A percentile compares a stretch with the other conserved stretches of the same genome.
Evolutionary conservation across 176 grass and related monocot genomes (phyloP).

Genomic region (Avena eriantha): DNA sequence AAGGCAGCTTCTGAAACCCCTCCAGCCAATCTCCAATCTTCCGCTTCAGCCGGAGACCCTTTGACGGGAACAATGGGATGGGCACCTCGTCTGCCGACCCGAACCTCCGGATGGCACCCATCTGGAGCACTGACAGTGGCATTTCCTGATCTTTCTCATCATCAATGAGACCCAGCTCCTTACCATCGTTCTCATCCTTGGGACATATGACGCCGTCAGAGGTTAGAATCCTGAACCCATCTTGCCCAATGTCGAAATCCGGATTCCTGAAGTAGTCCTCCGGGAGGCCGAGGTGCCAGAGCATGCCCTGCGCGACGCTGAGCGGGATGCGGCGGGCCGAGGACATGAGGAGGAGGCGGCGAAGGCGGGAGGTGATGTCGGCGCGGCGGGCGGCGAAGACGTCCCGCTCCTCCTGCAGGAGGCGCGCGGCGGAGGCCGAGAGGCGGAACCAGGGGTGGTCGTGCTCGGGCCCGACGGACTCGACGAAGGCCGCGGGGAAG

Average conservation of each 20-base stretch:
- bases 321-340: conserved; percentile 56
- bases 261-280: conserved; percentile 63
- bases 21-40: conserved; percentile 78
- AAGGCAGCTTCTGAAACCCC: conserved; percentile 62
- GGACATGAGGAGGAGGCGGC: conserved; percentile 70
- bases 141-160: conserved; percentile 36
- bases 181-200: conserved; percentile 32
- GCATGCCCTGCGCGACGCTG: conserved; percentile 64
- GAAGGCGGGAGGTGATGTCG: conserved; percentile 57
- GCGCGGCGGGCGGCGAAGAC: conserved; percentile 47
- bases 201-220: conserved; percentile 9
- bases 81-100: conserved; percentile 45
- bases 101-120: conserved; percentile 42
- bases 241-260: conserved; percentile 44
- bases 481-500: conserved; percentile 75
- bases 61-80: conserved; percentile 72
- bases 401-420: conserved; percentile 57
- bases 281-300: conserved; percentile 83
- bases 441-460: conserved; percentile 84
- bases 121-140: conserved; percentile 60
- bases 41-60: conserved; percentile 72
- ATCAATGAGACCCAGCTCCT: conserved; percentile 48
- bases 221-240: conserved; percentile 60
- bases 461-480: conserved; percentile 68
- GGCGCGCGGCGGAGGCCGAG: conserved; percentile 42